Conservation (phyloP, 352 stramenopile species). For the Globisporangium mamillatum region DNA sequence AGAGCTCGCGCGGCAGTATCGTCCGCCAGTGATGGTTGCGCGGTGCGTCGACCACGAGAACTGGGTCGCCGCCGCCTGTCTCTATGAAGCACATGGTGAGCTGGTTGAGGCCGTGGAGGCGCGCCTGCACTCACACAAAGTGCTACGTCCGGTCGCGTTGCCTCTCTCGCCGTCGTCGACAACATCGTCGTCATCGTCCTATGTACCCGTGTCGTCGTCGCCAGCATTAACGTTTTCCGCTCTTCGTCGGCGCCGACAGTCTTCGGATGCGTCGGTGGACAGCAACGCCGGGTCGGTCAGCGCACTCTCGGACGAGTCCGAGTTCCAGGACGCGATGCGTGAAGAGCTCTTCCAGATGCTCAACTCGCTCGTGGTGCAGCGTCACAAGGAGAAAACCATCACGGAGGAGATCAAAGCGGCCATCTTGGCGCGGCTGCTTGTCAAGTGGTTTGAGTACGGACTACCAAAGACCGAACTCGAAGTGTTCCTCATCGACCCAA, state of each 20-base stretch:
- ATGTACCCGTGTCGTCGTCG: neutral
- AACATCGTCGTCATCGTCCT: slow-evolving; percentile 8
- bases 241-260: slow-evolving; percentile 18
- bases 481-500: slow-evolving; percentile 52
- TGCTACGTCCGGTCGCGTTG: slow-evolving; percentile 15
- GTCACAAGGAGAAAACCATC: slow-evolving; percentile 26
- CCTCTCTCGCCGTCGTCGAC: slow-evolving; percentile 1
- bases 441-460: slow-evolving; percentile 85
- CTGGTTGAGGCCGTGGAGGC: slow-evolving; percentile 84
- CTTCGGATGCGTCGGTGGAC: slow-evolving; percentile 29
- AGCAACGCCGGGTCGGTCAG: slow-evolving; percentile 22
- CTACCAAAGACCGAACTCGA: slow-evolving; percentile 58
- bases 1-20: slow-evolving; percentile 59
- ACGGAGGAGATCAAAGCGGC: slow-evolving; percentile 46
- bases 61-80: slow-evolving; percentile 69
- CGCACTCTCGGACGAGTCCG: slow-evolving; percentile 31
- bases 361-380: slow-evolving; percentile 56
- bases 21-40: slow-evolving; percentile 69
- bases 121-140: slow-evolving; percentile 65
- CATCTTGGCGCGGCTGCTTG: slow-evolving; percentile 73
- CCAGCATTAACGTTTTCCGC: slow-evolving; percentile 5
- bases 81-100: slow-evolving; percentile 80
- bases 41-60: slow-evolving; percentile 82
- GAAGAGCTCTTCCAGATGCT: slow-evolving; percentile 64
- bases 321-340: slow-evolving; percentile 55